Evolutionary conservation across 768 basidiomycete species (phyloP), one percentile per base, ranked within the genome.

Genomic region (Mycena polygramma): DNA sequence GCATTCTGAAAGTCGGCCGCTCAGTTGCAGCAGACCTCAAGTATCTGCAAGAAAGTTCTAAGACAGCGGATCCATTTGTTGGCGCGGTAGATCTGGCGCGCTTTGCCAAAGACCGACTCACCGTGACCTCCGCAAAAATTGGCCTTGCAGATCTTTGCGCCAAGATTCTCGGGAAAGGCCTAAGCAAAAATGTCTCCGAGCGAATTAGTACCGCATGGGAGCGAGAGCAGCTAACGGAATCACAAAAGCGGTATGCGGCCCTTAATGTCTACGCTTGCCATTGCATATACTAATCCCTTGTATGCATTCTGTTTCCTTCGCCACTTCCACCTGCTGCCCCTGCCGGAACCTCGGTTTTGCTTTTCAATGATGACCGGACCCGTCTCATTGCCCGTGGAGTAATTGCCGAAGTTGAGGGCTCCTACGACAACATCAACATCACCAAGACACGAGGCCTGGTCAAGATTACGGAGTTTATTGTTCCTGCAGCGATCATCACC

Each of bases 181-280:
- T 64, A 8, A 22, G 24, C 8, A 55, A 64, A 37, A 55, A 64
- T 45, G 20, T 55, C 9, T 43, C 53, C 4, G 63, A 64, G 11
- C 26, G 43, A 3, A 22, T 63, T 17, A 63, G 52, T 26, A 63
- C 24, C 14, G 26, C 53, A n/a, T 64, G 63, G 63, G 45, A 48
- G 22, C 14, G 48, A 4, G 48, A n/a, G 15, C 30, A 61, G 8
- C 59, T 61, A 11, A 1, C 48, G 20, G 22, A 24, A 3, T 41
- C 52, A 2, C 62, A 63, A 22, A n/a, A 43, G 9, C 43, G 51
- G 2, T 63, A 63, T 15, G 53, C 62, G 8, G 11, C 62, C 7
- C 52, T 63, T 10, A 41, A 63, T 22, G 62, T 54, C 7, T 22
- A 54, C 9, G 62, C 62, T 7, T 54, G 52, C n/a, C 26, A 24